A percentile compares a stretch with the other conserved stretches of the same genome.
Evolutionary conservation across 192 early-diverging fungal species (phyloP).

Genomic region (Cetraspora pellucida): DNA sequence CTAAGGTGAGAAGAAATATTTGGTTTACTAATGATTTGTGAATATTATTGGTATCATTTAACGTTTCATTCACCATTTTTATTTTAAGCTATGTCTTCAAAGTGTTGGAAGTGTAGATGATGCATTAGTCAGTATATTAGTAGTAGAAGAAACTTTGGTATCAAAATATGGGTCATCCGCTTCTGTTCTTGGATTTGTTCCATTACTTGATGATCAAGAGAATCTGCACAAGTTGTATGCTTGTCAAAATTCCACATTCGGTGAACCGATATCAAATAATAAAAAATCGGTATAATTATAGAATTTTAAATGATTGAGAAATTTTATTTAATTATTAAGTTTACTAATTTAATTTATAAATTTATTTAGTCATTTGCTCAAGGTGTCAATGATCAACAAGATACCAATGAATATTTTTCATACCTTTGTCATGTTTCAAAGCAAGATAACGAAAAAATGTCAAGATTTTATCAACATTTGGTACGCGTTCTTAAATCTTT

Average conservation of each 20-base stretch:
- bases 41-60: neutral
- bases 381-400: neutral
- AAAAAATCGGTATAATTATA: neutral
- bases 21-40: neutral
- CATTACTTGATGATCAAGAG: conserved; percentile 28
- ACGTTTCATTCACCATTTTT: neutral
- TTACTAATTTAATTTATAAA: no score
- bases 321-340: no score
- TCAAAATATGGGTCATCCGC: conserved; percentile 12
- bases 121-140: conserved; percentile 14
- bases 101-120: conserved; percentile 20
- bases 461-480: conserved; percentile 30
- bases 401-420: neutral
- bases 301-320: neutral
- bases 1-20: neutral
- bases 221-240: conserved; percentile 25
- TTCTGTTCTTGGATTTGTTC: conserved; percentile 17
- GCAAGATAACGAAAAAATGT: conserved; percentile 8
- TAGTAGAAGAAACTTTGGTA: conserved; percentile 18
- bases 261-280: neutral
- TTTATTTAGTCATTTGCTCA: neutral
- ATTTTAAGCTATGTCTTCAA: conserved; percentile 10
- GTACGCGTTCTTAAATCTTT: conserved; percentile 6
- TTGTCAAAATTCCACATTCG: neutral
- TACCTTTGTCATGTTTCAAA: conserved; percentile 4